Evolutionary conservation across 345 rosid species (phyloP), one percentile per base, ranked within the genome.

Genomic region (Diplotaxis tenuifolia): DNA sequence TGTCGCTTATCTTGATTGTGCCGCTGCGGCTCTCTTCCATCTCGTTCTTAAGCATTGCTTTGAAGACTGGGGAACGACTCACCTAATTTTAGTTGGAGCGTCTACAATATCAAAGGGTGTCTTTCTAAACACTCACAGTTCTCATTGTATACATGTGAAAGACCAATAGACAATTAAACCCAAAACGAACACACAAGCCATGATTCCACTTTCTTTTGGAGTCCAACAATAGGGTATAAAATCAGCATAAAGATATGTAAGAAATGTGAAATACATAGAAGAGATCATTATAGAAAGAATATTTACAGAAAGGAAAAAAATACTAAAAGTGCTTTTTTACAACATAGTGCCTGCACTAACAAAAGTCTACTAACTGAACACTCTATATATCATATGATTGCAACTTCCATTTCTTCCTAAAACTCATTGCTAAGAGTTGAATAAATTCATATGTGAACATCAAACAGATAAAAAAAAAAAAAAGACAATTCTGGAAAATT

Each of bases 1-100:
- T 87, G 25, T 91, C 93, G 14, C 77, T 79, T 60, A 94, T 91
- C 82, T 83, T 91, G 77, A 89, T 89, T 7, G 88, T 89, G 22
- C 96, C 97, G 16, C 97, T 91, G 14, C 79, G 82, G 70, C 93
- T 89, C 73, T 94, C 97, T 69, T 84, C 84, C 98, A 86, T 94
- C 80, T 89, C 96, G 53, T 89, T 91, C 80, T 85, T 88, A 7
- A 89, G 85, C 97, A 94, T 91, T 9, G 96, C 97, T 81, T 83
- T 86, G 58, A 94, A 91, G 42, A 94, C 93, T 0, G 95, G 97
- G 0, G 96, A 94, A 20, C 90, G 91, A 60, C 81, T 84, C 20
- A 78, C 95, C 95, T 91, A 5, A n/a, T n/a, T 45, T 45, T 32
- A 32, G 38, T 32, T n/a, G n/a, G n/a, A n/a, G n/a, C n/a, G n/a